phyloP scores from a whole-genome alignment of 768 basidiomycete genomes.

The Suillus weaverae region DNA sequence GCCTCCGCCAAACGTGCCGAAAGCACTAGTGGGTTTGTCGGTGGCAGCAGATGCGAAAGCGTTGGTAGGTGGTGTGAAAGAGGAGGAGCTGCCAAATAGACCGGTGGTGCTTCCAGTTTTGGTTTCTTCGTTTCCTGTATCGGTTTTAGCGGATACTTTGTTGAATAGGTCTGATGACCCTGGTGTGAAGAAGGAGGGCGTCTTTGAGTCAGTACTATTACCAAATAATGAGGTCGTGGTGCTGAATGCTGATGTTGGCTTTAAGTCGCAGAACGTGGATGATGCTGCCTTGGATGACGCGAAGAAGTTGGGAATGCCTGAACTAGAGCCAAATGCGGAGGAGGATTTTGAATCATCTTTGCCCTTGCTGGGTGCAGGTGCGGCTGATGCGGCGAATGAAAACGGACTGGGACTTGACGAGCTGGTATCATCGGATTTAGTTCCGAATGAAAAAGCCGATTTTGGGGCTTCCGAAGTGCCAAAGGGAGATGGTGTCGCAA shows the following conservation, averaged over 20 bases:
- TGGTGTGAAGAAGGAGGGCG: constrained; percentile 13
- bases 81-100: constrained; percentile 22
- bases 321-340: constrained; percentile 19
- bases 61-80: constrained; percentile 13
- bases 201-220: constrained; percentile 17
- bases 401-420: constrained; percentile 20
- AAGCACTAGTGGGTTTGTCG: constrained; percentile 28
- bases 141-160: constrained; percentile 12
- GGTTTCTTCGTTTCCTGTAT: constrained; percentile 13
- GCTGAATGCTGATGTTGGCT: constrained; percentile 27
- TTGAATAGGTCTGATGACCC: constrained; percentile 8
- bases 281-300: constrained; percentile 15
- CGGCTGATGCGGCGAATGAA: constrained; percentile 14
- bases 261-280: constrained; percentile 23
- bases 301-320: constrained; percentile 25
- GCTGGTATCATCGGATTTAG: constrained; percentile 10
- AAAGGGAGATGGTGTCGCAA: constrained; percentile 14
- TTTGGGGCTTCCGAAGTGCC: constrained; percentile 24
- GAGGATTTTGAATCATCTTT: constrained; percentile 6
- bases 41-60: constrained; percentile 21
- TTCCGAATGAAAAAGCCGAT: constrained; percentile 29
- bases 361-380: constrained; percentile 10
- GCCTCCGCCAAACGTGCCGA: constrained; percentile 25
- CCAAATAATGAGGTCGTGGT: constrained; percentile 26
- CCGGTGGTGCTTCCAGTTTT: constrained; percentile 2